Evolutionary conservation across 1,284 basidiomycete genomes (phyloP).

Genomic region (Clitocybe nebularis): DNA sequence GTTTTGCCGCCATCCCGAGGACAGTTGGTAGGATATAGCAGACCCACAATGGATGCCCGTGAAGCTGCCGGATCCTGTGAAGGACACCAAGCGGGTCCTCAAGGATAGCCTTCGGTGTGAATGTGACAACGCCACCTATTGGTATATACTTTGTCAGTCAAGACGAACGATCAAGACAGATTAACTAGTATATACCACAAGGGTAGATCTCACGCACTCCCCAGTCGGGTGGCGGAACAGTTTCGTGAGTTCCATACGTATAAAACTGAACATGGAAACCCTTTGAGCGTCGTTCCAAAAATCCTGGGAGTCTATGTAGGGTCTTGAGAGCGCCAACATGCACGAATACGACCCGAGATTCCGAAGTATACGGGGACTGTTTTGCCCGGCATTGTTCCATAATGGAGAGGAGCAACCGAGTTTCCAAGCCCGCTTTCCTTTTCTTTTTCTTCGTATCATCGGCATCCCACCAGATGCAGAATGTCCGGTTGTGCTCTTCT

Average conservation of each 20-base stretch:
- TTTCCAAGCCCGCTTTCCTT: slow-evolving; percentile 36
- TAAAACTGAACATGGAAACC: slow-evolving; percentile 50
- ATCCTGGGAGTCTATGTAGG: slow-evolving; percentile 41
- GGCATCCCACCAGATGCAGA: slow-evolving; percentile 31
- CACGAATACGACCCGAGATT: slow-evolving; percentile 53
- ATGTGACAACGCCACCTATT: slow-evolving; percentile 64
- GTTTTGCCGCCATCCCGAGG: slow-evolving; percentile 43
- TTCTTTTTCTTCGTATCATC: slow-evolving; percentile 22
- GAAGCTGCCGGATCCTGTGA: slow-evolving; percentile 43
- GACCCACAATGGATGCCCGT: slow-evolving; percentile 61
- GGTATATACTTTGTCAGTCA: slow-evolving; percentile 12
- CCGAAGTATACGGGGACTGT: slow-evolving; percentile 24
- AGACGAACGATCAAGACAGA: not conserved
- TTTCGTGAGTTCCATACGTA: slow-evolving; percentile 60
- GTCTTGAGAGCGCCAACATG: slow-evolving; percentile 54
- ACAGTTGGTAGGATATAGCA: slow-evolving; percentile 59
- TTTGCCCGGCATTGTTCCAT: slow-evolving; percentile 36
- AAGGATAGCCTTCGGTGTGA: slow-evolving; percentile 55
- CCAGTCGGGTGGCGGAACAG: slow-evolving; percentile 47
- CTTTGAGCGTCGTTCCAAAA: slow-evolving; percentile 42
- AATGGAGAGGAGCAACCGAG: slow-evolving; percentile 38
- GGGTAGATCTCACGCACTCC: slow-evolving; percentile 61
- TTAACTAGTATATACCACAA: slow-evolving; percentile 42
- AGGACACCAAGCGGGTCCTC: slow-evolving; percentile 43
- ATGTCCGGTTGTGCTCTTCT: slow-evolving; percentile 22